These are phyloP conservation scores for Phanerochaete carnosa DNA, from an alignment of 768 basidiomycete genomes.

Conservation along the genomic window DNA sequence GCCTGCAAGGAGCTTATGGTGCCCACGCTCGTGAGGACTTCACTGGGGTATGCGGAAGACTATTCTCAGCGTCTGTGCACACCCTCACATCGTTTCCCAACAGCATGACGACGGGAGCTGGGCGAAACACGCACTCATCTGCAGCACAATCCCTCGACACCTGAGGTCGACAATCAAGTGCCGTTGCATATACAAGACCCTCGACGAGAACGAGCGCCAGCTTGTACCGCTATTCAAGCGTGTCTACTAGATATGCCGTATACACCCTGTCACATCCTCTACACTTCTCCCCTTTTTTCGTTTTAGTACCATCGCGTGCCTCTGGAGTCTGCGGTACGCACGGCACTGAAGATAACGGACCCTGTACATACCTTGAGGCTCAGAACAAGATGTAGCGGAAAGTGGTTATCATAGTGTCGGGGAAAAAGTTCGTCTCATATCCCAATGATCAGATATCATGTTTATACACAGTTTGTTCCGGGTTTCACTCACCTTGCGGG, in stretches of 20 bases:
- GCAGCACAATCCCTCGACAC: constrained; percentile 72
- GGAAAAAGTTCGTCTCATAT: neutral
- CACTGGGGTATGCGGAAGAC: constrained; percentile 64
- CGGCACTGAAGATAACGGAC: neutral
- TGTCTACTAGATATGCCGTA: constrained; percentile 58
- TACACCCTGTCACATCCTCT: neutral
- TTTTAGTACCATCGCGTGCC: neutral
- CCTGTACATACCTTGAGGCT: neutral
- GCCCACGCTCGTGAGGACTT: constrained; percentile 98
- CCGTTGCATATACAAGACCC: constrained; percentile 74
- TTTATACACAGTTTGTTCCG: neutral
- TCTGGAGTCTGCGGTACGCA: neutral
- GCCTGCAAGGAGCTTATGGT: constrained; percentile 95
- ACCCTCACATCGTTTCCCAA: neutral
- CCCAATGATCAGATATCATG: too few relatives aligned
- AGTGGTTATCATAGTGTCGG: neutral
- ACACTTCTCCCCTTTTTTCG: neutral
- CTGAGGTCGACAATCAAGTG: constrained; percentile 89
- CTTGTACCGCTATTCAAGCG: constrained; percentile 97
- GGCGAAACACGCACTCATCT: constrained; percentile 97
- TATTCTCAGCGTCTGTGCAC: neutral
- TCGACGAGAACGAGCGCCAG: constrained; percentile 97
- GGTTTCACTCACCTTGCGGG: neutral
- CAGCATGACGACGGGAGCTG: constrained; percentile 90
- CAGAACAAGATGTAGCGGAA: constrained; percentile 3